Evolutionary conservation across 495 filamentous ascomycete species (phyloP), one percentile per base, ranked within the genome.

Genomic region (Aspergillus indologenus): DNA sequence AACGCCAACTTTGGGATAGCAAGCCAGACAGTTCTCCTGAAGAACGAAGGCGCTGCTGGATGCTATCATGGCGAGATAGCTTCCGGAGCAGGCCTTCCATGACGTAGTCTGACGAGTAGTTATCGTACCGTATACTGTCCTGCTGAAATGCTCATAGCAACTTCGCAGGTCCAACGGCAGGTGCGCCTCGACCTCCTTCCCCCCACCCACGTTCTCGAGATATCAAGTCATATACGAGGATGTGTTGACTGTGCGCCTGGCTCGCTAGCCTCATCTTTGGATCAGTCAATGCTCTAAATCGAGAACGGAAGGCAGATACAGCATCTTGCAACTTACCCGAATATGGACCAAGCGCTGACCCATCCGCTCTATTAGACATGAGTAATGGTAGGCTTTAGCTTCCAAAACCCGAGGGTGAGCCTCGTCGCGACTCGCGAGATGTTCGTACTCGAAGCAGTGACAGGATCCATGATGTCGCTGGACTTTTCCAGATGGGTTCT

Each of bases 401-500:
- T 40, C 34, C 12, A 40, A 15, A 40, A 11, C 34, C 34, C 12
- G 34, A 15, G 5, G 12, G 34, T 11, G 34, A 40, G 34, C 34
- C n/a, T 48, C 19, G 20, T 48, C 19, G 45, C n/a, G 34, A 40
- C 34, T 14, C 34, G 34, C 34, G 34, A 40, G 34, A 40, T 50
- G 47, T 11, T 15, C 20, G 5, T 50, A 15, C n/a, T n/a, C n/a
- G n/a, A 19, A 21, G 20, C 24, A 21, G 58, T 54, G 51, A 46
- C n/a, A n/a, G n/a, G n/a, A n/a, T n/a, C n/a, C n/a, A n/a, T 14
- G 58, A 61, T 51, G 43, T 54, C 59, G 24, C 42, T 34, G 57
- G 18, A 47, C 22, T 60, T 54, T 73, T 76, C 71, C 71, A 72
- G 71, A 75, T 70, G 50, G 71, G 73, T 75, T 76, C n/a, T n/a